Evolutionary conservation across 2,329 filamentous ascomycete species (phyloP).

Genomic region (Botrytis medusae): DNA sequence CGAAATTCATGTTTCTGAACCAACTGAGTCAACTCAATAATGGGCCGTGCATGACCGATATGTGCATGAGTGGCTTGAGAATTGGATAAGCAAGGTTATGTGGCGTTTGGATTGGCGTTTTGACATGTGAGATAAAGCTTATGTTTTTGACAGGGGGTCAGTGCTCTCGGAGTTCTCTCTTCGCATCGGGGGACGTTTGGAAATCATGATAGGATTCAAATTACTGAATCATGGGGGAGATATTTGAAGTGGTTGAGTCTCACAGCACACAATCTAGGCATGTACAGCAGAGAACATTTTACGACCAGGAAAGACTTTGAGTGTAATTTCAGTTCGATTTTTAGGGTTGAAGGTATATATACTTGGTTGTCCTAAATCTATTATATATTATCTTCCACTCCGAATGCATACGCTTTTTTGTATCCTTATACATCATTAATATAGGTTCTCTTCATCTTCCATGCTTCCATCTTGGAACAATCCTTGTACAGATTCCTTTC

Average conservation of each 20-base stretch:
- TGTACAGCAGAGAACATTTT: neutral
- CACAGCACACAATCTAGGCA: neutral
- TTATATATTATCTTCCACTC: neutral
- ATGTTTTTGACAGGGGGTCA: neutral
- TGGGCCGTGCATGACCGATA: neutral
- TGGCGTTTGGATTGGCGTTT: neutral
- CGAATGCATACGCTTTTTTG: neutral
- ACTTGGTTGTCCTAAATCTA: neutral
- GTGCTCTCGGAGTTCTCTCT: neutral
- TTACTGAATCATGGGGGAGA: neutral
- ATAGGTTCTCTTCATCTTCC: constrained; percentile 42
- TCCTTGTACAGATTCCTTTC: constrained; percentile 49
- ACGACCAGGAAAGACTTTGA: neutral
- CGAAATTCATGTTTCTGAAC: neutral
- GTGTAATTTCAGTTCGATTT: neutral
- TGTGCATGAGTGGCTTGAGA: neutral
- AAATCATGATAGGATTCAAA: neutral
- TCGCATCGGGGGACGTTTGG: neutral
- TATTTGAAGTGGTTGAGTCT: neutral
- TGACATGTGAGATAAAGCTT: constrained; percentile 8
- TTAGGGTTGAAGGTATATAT: neutral
- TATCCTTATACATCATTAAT: constrained; percentile 30
- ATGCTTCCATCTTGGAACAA: constrained; percentile 30
- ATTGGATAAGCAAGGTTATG: neutral
- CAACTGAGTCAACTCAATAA: neutral